Conservation (phyloP, 805 yeast species). For the Saccharomyces kudriavzevii region DNA sequence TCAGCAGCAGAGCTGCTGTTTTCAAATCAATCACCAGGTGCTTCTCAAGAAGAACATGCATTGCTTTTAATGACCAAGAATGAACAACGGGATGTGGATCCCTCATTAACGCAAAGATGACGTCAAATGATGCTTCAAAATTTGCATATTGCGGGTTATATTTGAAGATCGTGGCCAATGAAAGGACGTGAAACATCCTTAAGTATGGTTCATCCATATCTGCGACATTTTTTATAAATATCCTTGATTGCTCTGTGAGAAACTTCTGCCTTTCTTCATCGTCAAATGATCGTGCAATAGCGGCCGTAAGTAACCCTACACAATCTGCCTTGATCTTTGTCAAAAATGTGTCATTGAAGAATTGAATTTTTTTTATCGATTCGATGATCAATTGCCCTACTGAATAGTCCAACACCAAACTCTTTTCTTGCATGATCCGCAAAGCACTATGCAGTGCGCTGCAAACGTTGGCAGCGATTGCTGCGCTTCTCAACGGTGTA, state of each 20-base stretch:
- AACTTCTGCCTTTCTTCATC: conserved; percentile 7
- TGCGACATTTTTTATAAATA: conserved; percentile 58
- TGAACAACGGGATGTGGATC: conserved; percentile 88
- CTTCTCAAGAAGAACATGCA: conserved; percentile 47
- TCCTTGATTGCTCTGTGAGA: conserved; percentile 37
- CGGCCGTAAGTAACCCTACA: conserved; percentile 43
- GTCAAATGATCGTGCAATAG: conserved; percentile 18
- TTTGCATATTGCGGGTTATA: conserved; percentile 33
- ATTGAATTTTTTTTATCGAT: conserved; percentile 38
- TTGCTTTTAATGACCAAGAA: conserved; percentile 57
- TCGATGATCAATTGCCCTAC: conserved; percentile 44
- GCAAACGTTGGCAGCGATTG: conserved; percentile 53
- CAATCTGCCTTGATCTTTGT: conserved; percentile 47
- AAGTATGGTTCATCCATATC: conserved; percentile 55
- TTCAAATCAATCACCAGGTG: conserved; percentile 40
- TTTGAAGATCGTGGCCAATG: conserved; percentile 41
- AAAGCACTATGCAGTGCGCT: conserved; percentile 54
- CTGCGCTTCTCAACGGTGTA: conserved; percentile 32
- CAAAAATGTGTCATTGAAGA: conserved; percentile 34
- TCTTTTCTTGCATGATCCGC: conserved; percentile 17
- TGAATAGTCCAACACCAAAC: conserved; percentile 24
- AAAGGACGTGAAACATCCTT: conserved; percentile 49
- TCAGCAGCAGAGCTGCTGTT: conserved; percentile 39
- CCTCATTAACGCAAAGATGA: conserved; percentile 48
- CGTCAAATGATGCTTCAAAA: conserved; percentile 43